Base-by-base conservation (phyloP, 1,284 basidiomycete genomes). In the Exobasidium cylindrosporum region DNA sequence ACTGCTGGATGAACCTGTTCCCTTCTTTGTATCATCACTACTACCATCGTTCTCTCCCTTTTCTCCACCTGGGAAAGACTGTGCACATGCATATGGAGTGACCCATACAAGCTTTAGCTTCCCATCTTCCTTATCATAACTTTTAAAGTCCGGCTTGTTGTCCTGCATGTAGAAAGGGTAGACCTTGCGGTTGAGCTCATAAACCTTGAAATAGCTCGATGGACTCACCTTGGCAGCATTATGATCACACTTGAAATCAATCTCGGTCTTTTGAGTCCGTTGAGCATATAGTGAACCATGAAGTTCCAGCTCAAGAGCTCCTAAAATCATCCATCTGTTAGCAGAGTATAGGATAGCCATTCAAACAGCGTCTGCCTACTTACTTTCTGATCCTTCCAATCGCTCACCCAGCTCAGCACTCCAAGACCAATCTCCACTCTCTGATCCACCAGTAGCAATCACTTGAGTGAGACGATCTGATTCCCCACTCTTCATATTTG, bases 81-180 rank as follows among this genome's bases (percentile, higher is more conserved):
- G n/a, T n/a, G 53, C 30, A 26, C 53, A 55, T 3, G 53, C 53
- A 55, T 55, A 28, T 24, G 53, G 53, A 6, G 53, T 55, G 14
- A 29, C 30, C 53, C 53, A 55, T 11, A 17, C 40, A 2, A 55
- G 17, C 40, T 55, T 55, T 21, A 55, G 28, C 28, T 40, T 35
- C 17, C 53, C 53, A 14, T 55, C 53, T 28, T 35, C 53, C 32
- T 29, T 26, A 28, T 55, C 53, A 26, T 55, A 55, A 4, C 29
- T 35, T n/a, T 55, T 44, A 13, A 55, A 3, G 32, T n/a, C 30
- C 32, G 53, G 53, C 31, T 55, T 55, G 14, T 13, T 29, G 17
- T 55, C 53, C 47, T 50, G 29, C 24, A 50, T 7, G 21, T 31
- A 7, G 21, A 50, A 23, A 50, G 21, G 21, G 47, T n/a, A n/a